A percentile compares a stretch with the other conserved stretches of the same genome.
Conservation (phyloP, 169 alveolate species). For the Babesia microti region DNA sequence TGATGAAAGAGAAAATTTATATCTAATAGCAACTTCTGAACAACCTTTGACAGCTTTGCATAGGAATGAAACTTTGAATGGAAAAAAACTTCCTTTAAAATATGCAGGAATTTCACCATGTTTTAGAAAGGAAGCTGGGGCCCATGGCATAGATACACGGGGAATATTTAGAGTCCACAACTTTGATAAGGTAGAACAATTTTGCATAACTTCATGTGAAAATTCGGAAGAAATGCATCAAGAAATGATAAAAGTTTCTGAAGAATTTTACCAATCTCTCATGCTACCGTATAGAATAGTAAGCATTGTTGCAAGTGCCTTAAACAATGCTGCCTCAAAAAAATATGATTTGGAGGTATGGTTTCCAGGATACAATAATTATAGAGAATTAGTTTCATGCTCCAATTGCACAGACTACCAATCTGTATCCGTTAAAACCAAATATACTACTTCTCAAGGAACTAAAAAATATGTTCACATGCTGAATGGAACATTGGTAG, state of each 20-base stretch:
- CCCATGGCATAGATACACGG: constrained; percentile 97
- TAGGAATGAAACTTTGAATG: constrained; percentile 68
- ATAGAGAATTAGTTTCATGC: constrained; percentile 95
- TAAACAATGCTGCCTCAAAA: constrained; percentile 97
- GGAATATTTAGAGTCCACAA: constrained; percentile 98
- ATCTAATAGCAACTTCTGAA: constrained; percentile 98
- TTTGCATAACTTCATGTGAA: constrained; percentile 87
- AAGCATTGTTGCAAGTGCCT: constrained; percentile 96
- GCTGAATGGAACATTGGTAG: constrained; percentile 97
- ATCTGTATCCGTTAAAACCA: constrained; percentile 54
- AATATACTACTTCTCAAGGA: constrained; percentile 47
- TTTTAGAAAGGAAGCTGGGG: constrained; percentile 99
- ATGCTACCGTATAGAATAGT: constrained; percentile 92
- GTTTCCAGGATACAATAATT: constrained; percentile 95
- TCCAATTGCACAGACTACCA: constrained; percentile 99
- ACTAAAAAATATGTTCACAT: constrained; percentile 80
- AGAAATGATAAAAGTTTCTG: constrained; percentile 89
- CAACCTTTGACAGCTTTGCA: constrained; percentile 96
- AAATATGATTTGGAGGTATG: constrained; percentile 99
- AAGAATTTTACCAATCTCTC: constrained; percentile 88
- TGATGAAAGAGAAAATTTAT: constrained; percentile 70
- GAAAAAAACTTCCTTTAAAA: constrained; percentile 75
- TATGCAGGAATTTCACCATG: constrained; percentile 95
- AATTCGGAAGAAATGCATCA: constrained; percentile 72
- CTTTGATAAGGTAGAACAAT: constrained; percentile 98